Evolutionary conservation across 768 basidiomycete species (phyloP).

Genomic region (Leucocoprinus birnbaumii): DNA sequence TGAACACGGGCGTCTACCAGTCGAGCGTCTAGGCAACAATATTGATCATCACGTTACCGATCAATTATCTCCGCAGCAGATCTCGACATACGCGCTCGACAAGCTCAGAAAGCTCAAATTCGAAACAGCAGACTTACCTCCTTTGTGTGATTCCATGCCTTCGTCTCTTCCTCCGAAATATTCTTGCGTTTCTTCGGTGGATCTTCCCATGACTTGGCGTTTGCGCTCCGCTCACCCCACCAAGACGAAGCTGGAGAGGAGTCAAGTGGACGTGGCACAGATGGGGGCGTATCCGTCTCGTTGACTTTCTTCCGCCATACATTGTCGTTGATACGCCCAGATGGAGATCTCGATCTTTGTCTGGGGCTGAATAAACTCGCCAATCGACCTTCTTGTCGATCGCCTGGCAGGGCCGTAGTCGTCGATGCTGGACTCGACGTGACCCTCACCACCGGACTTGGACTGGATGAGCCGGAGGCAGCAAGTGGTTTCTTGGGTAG

Average conservation of each 20-base stretch:
- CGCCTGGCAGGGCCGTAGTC: not conserved
- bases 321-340: not conserved
- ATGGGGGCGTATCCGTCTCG: not conserved
- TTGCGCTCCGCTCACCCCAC: constrained; percentile 14
- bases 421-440: constrained; percentile 10
- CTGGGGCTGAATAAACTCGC: not conserved
- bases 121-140: constrained; percentile 8
- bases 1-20: not conserved
- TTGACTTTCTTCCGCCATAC: constrained; percentile 9
- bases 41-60: not conserved
- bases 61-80: too few relatives aligned
- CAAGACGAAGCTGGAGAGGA: constrained; percentile 8
- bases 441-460: constrained; percentile 1
- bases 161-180: constrained; percentile 11
- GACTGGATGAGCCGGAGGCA: not conserved
- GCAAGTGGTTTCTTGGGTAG: not conserved
- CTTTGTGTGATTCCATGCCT: constrained; percentile 13
- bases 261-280: not conserved
- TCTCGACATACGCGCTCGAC: not conserved
- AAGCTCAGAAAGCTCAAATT: not conserved
- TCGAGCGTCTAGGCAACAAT: not conserved
- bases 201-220: constrained; percentile 12
- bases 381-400: constrained; percentile 1
- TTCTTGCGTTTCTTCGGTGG: constrained; percentile 9
- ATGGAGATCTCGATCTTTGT: constrained; percentile 1